A percentile compares a stretch with the other conserved stretches of the same genome.
phyloP scores from a whole-genome alignment of 2,329 filamentous ascomycete genomes.

The Didymella glomerata region DNA sequence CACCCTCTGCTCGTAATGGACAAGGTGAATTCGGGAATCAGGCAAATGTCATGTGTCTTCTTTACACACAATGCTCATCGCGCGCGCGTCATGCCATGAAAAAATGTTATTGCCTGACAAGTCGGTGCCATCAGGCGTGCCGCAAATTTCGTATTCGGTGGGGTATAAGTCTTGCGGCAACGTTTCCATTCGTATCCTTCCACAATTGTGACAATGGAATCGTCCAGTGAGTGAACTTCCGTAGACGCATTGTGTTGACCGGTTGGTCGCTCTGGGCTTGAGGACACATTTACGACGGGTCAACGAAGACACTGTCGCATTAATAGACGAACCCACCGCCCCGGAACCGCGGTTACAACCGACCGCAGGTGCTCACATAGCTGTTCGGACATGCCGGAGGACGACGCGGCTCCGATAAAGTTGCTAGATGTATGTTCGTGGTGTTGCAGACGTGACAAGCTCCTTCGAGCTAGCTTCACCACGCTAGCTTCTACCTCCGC shows the following conservation, averaged over 20 bases:
- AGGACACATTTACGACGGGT: background rate
- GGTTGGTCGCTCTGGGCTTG: background rate
- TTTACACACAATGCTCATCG: background rate
- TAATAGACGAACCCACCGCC: background rate
- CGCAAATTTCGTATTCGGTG: background rate
- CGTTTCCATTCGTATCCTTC: background rate
- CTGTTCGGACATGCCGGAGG: background rate
- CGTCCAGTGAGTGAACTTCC: background rate
- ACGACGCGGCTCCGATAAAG: background rate
- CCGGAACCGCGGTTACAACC: background rate
- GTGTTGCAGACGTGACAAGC: background rate
- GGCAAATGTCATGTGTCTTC: background rate
- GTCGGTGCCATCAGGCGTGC: background rate
- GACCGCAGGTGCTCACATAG: background rate
- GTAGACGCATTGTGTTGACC: background rate
- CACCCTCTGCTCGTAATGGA: background rate
- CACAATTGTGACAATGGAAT: background rate
- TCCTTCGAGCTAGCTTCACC: background rate
- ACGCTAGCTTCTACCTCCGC: slow-evolving; percentile 4
- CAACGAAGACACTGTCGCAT: background rate
- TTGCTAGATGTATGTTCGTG: background rate
- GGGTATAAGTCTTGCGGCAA: background rate
- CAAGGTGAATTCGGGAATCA: background rate
- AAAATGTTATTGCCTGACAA: background rate
- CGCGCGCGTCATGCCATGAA: background rate